Conservation (phyloP, 1,284 basidiomycete species). For the Tilletia horrida region DNA sequence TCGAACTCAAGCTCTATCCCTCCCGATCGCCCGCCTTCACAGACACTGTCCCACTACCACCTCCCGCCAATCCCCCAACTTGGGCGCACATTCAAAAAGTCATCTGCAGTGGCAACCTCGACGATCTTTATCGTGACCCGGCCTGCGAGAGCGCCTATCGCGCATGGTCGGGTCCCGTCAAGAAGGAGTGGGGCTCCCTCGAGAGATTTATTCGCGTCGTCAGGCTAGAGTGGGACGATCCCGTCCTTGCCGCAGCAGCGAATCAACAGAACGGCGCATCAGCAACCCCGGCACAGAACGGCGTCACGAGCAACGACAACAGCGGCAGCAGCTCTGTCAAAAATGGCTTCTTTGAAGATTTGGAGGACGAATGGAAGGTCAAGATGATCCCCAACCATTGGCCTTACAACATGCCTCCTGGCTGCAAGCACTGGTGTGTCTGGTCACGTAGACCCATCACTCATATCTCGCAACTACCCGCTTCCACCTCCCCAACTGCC, state of each 20-base stretch:
- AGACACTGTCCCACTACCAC: slow-evolving; percentile 8
- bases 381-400: slow-evolving; percentile 35
- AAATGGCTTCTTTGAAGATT: slow-evolving; percentile 14
- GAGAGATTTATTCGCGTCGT: slow-evolving; percentile 40
- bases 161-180: slow-evolving; percentile 29
- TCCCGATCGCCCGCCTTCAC: neutral
- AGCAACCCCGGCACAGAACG: too few species aligned
- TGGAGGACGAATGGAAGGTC: slow-evolving; percentile 22
- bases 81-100: slow-evolving; percentile 27
- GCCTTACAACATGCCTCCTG: slow-evolving; percentile 44
- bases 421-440: slow-evolving; percentile 38
- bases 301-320: too few species aligned
- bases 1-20: too few species aligned
- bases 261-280: too few species aligned
- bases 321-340: neutral
- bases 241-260: neutral
- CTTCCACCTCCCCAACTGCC: slow-evolving; percentile 1
- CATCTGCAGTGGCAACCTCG: slow-evolving; percentile 35
- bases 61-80: slow-evolving; percentile 8
- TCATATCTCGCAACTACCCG: slow-evolving; percentile 11
- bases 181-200: slow-evolving; percentile 28
- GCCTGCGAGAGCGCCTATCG: slow-evolving; percentile 36
- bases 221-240: slow-evolving; percentile 33
- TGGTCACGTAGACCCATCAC: slow-evolving; percentile 27
- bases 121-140: slow-evolving; percentile 36